Conservation (phyloP, 768 basidiomycete genomes). For the Dioszegia crocea region DNA sequence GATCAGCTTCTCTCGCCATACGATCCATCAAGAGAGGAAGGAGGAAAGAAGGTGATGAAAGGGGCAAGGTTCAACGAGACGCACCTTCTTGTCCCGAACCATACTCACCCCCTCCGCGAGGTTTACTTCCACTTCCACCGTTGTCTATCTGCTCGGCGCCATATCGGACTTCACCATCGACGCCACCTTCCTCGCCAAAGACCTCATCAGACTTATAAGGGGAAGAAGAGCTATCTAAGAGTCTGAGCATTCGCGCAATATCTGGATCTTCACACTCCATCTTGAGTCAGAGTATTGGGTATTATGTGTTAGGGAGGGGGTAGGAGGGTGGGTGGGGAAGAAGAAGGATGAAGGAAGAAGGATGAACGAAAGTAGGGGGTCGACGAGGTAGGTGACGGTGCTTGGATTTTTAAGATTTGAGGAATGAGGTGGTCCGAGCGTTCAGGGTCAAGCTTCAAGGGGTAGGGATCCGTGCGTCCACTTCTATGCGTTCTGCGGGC, state of each 20-base stretch:
- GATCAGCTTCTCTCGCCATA: too few species aligned
- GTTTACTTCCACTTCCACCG: too few species aligned
- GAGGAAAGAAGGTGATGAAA: too few species aligned
- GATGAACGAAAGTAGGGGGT: background rate
- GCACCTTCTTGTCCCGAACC: background rate
- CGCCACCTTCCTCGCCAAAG: background rate
- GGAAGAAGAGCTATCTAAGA: slow-evolving; percentile 7
- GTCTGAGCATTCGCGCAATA: background rate
- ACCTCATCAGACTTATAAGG: background rate
- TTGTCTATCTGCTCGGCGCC: too few species aligned
- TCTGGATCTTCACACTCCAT: background rate
- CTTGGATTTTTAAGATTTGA: too few species aligned
- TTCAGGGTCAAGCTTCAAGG: too few species aligned
- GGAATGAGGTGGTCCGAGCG: background rate
- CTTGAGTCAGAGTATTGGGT: background rate
- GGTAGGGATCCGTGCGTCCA: background rate
- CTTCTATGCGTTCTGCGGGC: background rate
- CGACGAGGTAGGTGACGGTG: too few species aligned
- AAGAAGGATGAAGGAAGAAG: background rate
- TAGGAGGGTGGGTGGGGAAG: background rate
- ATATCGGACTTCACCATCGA: background rate
- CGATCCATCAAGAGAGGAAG: too few species aligned
- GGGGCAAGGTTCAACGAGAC: background rate
- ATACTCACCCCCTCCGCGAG: slow-evolving; percentile 2
- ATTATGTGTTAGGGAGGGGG: background rate